Percentiles rank a stretch among this genome's conserved stretches.
These are phyloP conservation scores for Tephrocybe sp. DNA, from an alignment of 768 basidiomycete species.

Conservation along the genomic window DNA sequence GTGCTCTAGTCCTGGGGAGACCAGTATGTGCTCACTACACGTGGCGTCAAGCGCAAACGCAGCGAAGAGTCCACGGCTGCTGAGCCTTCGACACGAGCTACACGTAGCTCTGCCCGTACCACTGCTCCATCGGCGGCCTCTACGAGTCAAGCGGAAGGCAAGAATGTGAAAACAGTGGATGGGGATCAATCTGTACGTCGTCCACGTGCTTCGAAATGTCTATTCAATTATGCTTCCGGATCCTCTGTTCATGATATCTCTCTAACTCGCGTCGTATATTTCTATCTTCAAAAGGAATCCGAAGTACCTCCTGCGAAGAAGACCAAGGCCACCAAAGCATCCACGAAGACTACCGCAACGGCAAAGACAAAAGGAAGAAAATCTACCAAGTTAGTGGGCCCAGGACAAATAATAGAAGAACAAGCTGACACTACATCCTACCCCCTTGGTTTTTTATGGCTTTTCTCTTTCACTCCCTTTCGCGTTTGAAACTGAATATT, in stretches of 20 bases:
- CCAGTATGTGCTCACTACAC: not conserved
- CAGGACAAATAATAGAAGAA: not conserved
- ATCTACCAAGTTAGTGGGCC: slow-evolving; percentile 13
- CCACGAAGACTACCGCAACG: slow-evolving; percentile 11
- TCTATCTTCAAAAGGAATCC: too few relatives aligned
- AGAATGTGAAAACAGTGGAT: slow-evolving; percentile 18
- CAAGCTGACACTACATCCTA: not conserved
- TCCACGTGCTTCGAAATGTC: slow-evolving; percentile 8
- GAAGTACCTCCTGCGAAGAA: slow-evolving; percentile 38
- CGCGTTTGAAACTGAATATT: too few relatives aligned
- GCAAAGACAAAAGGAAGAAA: slow-evolving; percentile 18
- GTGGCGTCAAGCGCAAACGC: slow-evolving; percentile 54
- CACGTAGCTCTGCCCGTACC: slow-evolving; percentile 42
- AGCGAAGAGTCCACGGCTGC: slow-evolving; percentile 33
- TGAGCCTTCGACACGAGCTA: slow-evolving; percentile 41
- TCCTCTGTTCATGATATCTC: too few relatives aligned
- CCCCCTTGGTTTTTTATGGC: not conserved
- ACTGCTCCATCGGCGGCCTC: slow-evolving; percentile 26
- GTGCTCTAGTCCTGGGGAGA: not conserved
- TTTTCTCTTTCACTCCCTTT: slow-evolving; percentile 3
- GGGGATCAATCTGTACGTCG: slow-evolving; percentile 16
- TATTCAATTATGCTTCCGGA: not conserved
- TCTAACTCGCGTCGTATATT: too few relatives aligned
- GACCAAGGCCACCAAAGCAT: slow-evolving; percentile 30
- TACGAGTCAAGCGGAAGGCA: slow-evolving; percentile 23